phyloP scores from a whole-genome alignment of 768 basidiomycete species.

The Artomyces pyxidatus region DNA sequence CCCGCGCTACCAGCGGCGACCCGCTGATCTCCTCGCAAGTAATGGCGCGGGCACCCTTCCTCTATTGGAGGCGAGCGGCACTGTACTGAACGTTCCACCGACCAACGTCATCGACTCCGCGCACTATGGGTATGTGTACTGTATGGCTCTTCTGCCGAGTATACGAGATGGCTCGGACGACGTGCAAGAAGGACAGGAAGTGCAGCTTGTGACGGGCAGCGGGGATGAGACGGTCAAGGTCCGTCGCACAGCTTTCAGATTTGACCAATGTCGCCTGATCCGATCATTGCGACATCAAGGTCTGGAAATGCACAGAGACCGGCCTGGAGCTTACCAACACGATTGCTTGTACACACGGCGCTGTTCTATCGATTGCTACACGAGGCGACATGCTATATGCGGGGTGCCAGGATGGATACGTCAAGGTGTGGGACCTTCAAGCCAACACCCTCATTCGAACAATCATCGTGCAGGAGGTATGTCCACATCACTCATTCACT shows the following conservation, averaged over 20 bases:
- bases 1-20: slow-evolving; percentile 58
- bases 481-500: too few species aligned
- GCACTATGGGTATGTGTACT: slow-evolving; percentile 93
- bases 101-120: slow-evolving; percentile 78
- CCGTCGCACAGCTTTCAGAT: slow-evolving; percentile 5
- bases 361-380: slow-evolving; percentile 72
- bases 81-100: slow-evolving; percentile 48
- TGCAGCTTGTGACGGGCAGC: slow-evolving; percentile 72
- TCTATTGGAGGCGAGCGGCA: slow-evolving; percentile 22
- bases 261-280: background rate
- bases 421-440: slow-evolving; percentile 86
- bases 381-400: slow-evolving; percentile 80
- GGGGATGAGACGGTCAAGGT: slow-evolving; percentile 91
- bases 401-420: slow-evolving; percentile 90
- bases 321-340: slow-evolving; percentile 49
- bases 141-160: slow-evolving; percentile 48
- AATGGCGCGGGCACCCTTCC: slow-evolving; percentile 33
- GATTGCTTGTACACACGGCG: slow-evolving; percentile 68
- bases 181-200: slow-evolving; percentile 18
- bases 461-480: slow-evolving; percentile 78
- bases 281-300: slow-evolving; percentile 26
- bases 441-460: slow-evolving; percentile 81
- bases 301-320: slow-evolving; percentile 53
- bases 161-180: slow-evolving; percentile 31
- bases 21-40: slow-evolving; percentile 61